Conservation (phyloP, 2,329 filamentous ascomycete genomes). For the Epichloe uncinata region DNA sequence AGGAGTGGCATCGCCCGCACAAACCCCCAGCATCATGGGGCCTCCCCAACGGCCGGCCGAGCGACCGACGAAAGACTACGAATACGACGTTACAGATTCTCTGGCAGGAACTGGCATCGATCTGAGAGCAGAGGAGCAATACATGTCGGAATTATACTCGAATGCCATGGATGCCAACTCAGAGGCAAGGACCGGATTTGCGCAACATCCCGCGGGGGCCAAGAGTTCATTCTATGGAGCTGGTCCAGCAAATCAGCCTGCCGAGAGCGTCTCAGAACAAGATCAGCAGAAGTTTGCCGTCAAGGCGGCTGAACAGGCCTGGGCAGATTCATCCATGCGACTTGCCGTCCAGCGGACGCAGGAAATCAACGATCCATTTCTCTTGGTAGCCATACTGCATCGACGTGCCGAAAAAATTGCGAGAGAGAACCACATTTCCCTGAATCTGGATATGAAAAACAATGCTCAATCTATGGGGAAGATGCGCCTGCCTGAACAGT, state of each 20-base stretch:
- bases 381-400: constrained; percentile 49
- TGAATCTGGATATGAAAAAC: constrained; percentile 44
- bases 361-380: constrained; percentile 61
- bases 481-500: constrained; percentile 35
- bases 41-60: constrained; percentile 50
- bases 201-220: constrained; percentile 37
- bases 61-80: constrained; percentile 45
- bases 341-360: constrained; percentile 48
- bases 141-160: constrained; percentile 55
- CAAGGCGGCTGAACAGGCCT: constrained; percentile 51
- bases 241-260: constrained; percentile 51
- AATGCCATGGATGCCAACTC: constrained; percentile 29
- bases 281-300: constrained; percentile 52
- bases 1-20: constrained; percentile 12
- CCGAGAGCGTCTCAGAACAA: constrained; percentile 29
- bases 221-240: constrained; percentile 50
- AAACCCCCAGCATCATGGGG: constrained; percentile 31
- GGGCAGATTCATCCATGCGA: constrained; percentile 50
- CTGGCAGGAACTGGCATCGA: constrained; percentile 77
- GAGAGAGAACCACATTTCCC: constrained; percentile 39
- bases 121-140: constrained; percentile 74
- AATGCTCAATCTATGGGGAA: constrained; percentile 29
- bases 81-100: constrained; percentile 71
- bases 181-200: constrained; percentile 38
- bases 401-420: constrained; percentile 45